Conservation (phyloP, 2,329 filamentous ascomycete genomes). For the Aspergillus sp. region DNA sequence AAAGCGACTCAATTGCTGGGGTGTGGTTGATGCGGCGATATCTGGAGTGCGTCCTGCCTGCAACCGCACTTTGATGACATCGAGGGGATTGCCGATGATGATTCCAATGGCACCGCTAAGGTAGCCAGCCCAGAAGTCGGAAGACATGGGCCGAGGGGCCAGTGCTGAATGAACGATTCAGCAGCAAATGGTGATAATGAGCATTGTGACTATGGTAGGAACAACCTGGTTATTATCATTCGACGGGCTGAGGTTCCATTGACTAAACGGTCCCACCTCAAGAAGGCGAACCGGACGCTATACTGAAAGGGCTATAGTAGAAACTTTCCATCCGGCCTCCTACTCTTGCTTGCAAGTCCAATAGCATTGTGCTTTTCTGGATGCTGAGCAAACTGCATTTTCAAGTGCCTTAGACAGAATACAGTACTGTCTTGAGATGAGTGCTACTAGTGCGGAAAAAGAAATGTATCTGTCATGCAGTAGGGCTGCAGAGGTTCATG, state of each 20-base stretch:
- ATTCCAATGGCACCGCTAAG: slow-evolving; percentile 83
- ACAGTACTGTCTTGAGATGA: background rate
- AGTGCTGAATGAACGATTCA: background rate
- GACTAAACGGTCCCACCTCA: slow-evolving; percentile 5
- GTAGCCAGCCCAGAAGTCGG: slow-evolving; percentile 94
- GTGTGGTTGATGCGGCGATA: slow-evolving; percentile 24
- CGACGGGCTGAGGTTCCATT: background rate
- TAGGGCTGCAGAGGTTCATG: background rate
- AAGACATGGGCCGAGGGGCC: slow-evolving; percentile 60
- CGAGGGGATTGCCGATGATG: slow-evolving; percentile 83
- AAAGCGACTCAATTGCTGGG: slow-evolving; percentile 33
- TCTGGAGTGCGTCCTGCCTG: slow-evolving; percentile 61
- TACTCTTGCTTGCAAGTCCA: background rate
- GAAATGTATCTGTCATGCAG: background rate
- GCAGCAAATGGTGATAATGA: background rate
- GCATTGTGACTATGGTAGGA: background rate
- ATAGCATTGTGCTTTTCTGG: too few relatives aligned
- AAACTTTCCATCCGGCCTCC: background rate
- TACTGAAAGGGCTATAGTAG: slow-evolving; percentile 1
- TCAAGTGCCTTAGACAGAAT: too few relatives aligned
- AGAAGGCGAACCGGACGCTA: slow-evolving; percentile 1
- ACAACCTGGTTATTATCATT: slow-evolving; percentile 1
- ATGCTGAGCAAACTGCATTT: too few relatives aligned
- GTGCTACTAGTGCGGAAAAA: background rate
- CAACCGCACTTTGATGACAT: slow-evolving; percentile 76